phyloP scores from a whole-genome alignment of 257 asterid genomes.

The Fraxinus quadrangulata region DNA sequence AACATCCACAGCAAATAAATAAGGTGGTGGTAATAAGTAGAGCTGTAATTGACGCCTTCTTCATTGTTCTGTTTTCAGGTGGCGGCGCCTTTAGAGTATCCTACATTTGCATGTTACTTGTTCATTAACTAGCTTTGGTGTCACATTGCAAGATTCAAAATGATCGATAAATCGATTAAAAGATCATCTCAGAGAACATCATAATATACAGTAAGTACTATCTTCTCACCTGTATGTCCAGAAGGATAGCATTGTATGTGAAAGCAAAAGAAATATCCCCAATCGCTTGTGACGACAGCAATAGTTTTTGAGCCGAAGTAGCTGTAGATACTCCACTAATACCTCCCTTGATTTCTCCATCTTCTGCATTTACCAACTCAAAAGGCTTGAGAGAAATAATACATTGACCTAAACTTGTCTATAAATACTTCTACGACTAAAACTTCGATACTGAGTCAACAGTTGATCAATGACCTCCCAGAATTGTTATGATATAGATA shows the following conservation, averaged over 20 bases:
- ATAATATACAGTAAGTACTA: neutral
- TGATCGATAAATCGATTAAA: neutral
- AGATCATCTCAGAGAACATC: neutral
- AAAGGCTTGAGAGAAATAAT: neutral
- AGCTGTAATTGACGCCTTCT: conserved; percentile 45
- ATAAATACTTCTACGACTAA: too few relatives aligned
- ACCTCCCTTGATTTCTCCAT: conserved; percentile 44
- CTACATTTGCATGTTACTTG: conserved; percentile 38
- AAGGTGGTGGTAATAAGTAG: conserved; percentile 54
- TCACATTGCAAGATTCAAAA: neutral
- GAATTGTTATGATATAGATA: neutral
- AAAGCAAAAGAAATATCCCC: conserved; percentile 64
- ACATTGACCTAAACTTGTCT: neutral
- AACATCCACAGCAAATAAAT: conserved; percentile 63
- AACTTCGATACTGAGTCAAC: too few relatives aligned
- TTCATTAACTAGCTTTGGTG: conserved; percentile 8
- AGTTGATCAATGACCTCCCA: too few relatives aligned
- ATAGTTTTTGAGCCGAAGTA: conserved; percentile 38
- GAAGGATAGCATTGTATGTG: conserved; percentile 48
- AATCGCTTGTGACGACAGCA: conserved; percentile 46
- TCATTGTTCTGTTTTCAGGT: conserved; percentile 55
- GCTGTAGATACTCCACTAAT: conserved; percentile 31
- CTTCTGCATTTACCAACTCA: conserved; percentile 31
- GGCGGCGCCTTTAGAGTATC: conserved; percentile 58
- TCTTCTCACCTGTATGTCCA: conserved; percentile 47